A percentile compares a stretch with the other conserved stretches of the same genome.
Evolutionary conservation across 176 grass and related monocot genomes (phyloP).

Genomic region (Triticum urartu): DNA sequence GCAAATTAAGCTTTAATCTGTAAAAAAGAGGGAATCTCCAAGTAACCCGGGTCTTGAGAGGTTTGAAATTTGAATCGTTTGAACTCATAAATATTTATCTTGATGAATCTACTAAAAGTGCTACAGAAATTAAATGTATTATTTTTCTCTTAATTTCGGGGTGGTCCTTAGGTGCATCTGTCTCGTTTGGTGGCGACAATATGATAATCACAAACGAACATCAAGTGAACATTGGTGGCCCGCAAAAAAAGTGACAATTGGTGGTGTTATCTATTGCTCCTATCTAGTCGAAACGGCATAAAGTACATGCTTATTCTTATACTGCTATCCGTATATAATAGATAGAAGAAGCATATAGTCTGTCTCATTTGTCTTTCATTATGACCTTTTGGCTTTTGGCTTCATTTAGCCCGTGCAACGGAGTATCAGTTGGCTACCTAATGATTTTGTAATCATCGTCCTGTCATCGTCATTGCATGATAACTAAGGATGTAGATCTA

Average conservation of each 20-base stretch:
- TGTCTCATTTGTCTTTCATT: background rate
- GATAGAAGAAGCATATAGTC: slow-evolving; percentile 24
- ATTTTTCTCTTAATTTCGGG: background rate
- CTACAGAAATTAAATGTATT: background rate
- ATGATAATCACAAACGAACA: background rate
- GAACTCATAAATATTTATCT: too few relatives aligned
- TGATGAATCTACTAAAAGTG: too few relatives aligned
- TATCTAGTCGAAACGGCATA: slow-evolving; percentile 18
- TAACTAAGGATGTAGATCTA: background rate
- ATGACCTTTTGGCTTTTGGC: background rate
- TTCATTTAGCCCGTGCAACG: background rate
- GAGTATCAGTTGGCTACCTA: background rate
- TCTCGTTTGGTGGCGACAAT: background rate
- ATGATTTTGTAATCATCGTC: background rate
- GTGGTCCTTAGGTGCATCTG: slow-evolving; percentile 8
- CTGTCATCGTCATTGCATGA: slow-evolving; percentile 6
- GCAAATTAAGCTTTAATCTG: too few relatives aligned
- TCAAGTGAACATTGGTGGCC: background rate
- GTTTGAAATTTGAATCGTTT: too few relatives aligned
- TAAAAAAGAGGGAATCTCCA: too few relatives aligned
- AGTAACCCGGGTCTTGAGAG: too few relatives aligned
- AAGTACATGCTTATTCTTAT: slow-evolving; percentile 28
- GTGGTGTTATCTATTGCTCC: slow-evolving; percentile 15
- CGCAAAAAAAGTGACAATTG: background rate
- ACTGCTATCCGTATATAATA: slow-evolving; percentile 1